phyloP scores from a whole-genome alignment of 768 basidiomycete genomes.

The Mycena rebaudengoi region DNA sequence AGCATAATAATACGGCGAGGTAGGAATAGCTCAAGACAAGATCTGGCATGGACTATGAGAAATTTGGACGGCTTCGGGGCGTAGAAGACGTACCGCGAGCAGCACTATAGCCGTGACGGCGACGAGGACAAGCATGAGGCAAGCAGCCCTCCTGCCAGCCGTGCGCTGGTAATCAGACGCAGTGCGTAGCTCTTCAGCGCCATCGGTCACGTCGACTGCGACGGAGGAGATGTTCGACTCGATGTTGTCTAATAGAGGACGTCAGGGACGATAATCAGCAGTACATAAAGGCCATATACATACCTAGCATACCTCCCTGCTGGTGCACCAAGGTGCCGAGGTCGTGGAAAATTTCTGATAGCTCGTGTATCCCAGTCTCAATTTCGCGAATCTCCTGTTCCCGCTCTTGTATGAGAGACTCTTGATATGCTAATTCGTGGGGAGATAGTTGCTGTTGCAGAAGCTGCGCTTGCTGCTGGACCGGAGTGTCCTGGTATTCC shows the following conservation, averaged over 20 bases:
- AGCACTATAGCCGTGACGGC: conserved; percentile 88
- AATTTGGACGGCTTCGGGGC: too few species aligned
- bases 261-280: background rate
- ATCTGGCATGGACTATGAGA: too few species aligned
- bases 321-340: conserved; percentile 93
- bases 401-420: conserved; percentile 94
- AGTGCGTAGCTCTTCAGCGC: conserved; percentile 85
- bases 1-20: too few species aligned
- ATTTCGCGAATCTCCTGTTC: conserved; percentile 97
- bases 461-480: conserved; percentile 73
- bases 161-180: conserved; percentile 95
- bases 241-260: conserved; percentile 82
- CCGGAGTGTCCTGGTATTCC: conserved; percentile 54
- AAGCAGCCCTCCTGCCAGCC: conserved; percentile 90
- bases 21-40: too few species aligned
- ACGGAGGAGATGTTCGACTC: conserved; percentile 94
- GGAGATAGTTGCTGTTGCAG: conserved; percentile 80
- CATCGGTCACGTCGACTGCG: conserved; percentile 81
- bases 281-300: conserved; percentile 32
- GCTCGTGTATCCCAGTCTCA: conserved; percentile 94
- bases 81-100: conserved; percentile 75
- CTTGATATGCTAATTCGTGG: conserved; percentile 94
- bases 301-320: conserved; percentile 95
- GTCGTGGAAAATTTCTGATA: conserved; percentile 96
- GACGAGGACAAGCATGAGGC: conserved; percentile 86